Evolutionary conservation across 2,329 filamentous ascomycete species (phyloP).

Genomic region (Sclerotinia sclerotiorum): DNA sequence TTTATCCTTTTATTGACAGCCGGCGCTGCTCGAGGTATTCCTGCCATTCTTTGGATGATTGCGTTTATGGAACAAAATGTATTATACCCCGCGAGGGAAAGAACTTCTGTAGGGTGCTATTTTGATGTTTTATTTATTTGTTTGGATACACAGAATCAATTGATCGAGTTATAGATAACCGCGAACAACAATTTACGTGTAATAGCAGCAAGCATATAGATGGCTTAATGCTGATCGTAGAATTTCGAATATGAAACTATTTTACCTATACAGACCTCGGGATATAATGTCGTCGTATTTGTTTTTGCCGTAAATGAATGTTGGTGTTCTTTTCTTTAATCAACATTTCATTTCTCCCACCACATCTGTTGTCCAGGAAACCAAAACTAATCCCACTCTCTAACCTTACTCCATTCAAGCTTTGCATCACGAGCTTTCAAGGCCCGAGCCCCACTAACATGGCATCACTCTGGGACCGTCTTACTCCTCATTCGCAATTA

Average conservation of each 20-base stretch:
- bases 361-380: constrained; percentile 8
- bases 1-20: constrained; percentile 50
- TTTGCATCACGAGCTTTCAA: constrained; percentile 12
- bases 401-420: background rate
- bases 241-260: background rate
- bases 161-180: background rate
- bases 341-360: constrained; percentile 7
- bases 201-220: background rate
- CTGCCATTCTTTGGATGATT: constrained; percentile 49
- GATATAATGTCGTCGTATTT: background rate
- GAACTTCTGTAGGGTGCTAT: background rate
- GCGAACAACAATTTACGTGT: background rate
- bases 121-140: background rate
- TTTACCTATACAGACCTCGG: background rate
- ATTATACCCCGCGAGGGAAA: background rate
- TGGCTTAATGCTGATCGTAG: background rate
- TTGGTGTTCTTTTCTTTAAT: constrained; percentile 14
- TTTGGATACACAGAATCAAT: background rate
- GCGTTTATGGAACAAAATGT: background rate
- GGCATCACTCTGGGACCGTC: constrained; percentile 10
- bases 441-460: constrained; percentile 19
- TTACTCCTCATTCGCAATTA: background rate
- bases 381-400: constrained; percentile 13
- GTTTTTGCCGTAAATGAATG: constrained; percentile 4
- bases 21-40: constrained; percentile 50